These are phyloP conservation scores for Anthostomella pinea DNA, from an alignment of 2,329 filamentous ascomycete genomes.

Conservation along the genomic window DNA sequence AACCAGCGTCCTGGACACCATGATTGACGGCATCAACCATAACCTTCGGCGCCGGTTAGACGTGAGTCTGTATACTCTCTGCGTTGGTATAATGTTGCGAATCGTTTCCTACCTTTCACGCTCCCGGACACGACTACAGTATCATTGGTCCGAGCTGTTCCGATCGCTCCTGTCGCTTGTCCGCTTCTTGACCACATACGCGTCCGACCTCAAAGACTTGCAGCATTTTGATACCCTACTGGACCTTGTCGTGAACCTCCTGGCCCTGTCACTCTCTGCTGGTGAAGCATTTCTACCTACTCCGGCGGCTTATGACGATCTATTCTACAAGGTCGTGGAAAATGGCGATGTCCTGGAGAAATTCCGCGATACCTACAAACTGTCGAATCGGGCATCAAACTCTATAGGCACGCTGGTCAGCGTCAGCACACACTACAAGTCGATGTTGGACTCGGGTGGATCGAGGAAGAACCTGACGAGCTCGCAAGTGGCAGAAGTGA, in stretches of 20 bases:
- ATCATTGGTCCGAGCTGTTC: slow-evolving; percentile 97
- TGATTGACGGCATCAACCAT: slow-evolving; percentile 90
- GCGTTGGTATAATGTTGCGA: slow-evolving; percentile 77
- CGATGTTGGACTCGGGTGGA: slow-evolving; percentile 54
- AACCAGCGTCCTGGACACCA: slow-evolving; percentile 76
- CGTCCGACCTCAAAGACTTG: slow-evolving; percentile 68
- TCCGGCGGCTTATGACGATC: slow-evolving; percentile 84
- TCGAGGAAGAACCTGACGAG: slow-evolving; percentile 63
- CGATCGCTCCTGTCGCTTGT: slow-evolving; percentile 82
- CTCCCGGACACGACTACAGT: slow-evolving; percentile 74
- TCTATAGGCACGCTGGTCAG: slow-evolving; percentile 83
- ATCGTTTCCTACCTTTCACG: slow-evolving; percentile 81
- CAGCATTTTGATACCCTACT: slow-evolving; percentile 71
- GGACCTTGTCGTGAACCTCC: slow-evolving; percentile 73
- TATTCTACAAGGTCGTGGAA: slow-evolving; percentile 98
- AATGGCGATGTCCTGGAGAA: slow-evolving; percentile 77
- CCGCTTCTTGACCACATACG: slow-evolving; percentile 86
- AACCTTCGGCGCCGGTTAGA: slow-evolving; percentile 86
- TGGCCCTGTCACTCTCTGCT: slow-evolving; percentile 78
- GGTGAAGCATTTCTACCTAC: slow-evolving; percentile 91
- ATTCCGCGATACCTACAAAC: slow-evolving; percentile 74
- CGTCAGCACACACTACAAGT: slow-evolving; percentile 82
- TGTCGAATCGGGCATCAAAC: slow-evolving; percentile 56
- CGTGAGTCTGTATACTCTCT: slow-evolving; percentile 77
- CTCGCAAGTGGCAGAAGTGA: slow-evolving; percentile 81